phyloP scores from a whole-genome alignment of 192 early-diverging fungal genomes.

The Podila horticola region DNA sequence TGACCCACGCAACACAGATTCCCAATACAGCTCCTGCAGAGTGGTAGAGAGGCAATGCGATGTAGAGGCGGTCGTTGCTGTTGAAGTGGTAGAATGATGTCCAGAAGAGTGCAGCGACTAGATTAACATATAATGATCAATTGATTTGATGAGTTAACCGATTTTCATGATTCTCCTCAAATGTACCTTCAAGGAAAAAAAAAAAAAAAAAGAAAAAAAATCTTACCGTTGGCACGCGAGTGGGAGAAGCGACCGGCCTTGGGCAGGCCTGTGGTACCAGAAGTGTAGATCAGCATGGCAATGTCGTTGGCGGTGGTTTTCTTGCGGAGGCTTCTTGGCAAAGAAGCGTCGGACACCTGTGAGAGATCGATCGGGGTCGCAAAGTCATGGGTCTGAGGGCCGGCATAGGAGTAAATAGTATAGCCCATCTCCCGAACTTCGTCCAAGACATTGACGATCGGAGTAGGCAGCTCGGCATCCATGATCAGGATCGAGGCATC shows the following conservation, averaged over 20 bases:
- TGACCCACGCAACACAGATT: slow-evolving; percentile 36
- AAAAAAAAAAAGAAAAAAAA: slow-evolving; percentile 7
- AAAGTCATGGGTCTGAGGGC: slow-evolving; percentile 39
- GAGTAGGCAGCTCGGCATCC: slow-evolving; percentile 44
- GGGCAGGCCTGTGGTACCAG: slow-evolving; percentile 72
- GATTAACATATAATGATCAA: not conserved
- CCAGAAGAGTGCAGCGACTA: slow-evolving; percentile 48
- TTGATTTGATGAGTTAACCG: not conserved
- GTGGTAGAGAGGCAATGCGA: slow-evolving; percentile 72
- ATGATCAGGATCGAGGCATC: slow-evolving; percentile 45
- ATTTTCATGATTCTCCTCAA: not conserved
- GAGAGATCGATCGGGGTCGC: slow-evolving; percentile 45
- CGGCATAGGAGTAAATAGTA: slow-evolving; percentile 23
- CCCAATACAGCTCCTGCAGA: slow-evolving; percentile 57
- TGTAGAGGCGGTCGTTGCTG: slow-evolving; percentile 65
- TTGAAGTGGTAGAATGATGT: slow-evolving; percentile 39
- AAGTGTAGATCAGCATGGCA: slow-evolving; percentile 60
- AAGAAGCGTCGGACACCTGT: slow-evolving; percentile 14
- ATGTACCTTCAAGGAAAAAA: not conserved
- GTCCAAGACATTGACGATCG: slow-evolving; percentile 21
- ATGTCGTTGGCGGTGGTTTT: slow-evolving; percentile 36
- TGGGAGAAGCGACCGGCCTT: slow-evolving; percentile 66
- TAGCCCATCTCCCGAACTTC: slow-evolving; percentile 36
- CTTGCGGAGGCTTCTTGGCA: slow-evolving; percentile 35
- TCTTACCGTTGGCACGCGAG: slow-evolving; percentile 41